Conservation (phyloP, 2,329 filamentous ascomycete species). For the Ascochyta rabiei region DNA sequence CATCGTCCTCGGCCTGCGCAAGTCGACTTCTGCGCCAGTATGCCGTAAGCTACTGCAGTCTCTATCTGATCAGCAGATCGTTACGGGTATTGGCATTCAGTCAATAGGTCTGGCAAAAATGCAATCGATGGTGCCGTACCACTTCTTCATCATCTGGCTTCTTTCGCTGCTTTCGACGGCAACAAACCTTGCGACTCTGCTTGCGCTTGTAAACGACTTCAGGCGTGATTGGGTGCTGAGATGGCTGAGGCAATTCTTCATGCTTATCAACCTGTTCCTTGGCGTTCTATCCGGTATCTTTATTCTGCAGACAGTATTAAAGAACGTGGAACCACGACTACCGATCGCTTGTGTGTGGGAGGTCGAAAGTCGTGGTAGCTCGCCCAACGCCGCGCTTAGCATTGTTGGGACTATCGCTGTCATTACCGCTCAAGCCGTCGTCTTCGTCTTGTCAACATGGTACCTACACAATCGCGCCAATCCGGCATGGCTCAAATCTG, state of each 20-base stretch:
- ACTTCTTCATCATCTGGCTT: conserved; percentile 76
- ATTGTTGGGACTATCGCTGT: conserved; percentile 66
- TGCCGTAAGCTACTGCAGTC: conserved; percentile 68
- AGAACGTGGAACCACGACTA: conserved; percentile 59
- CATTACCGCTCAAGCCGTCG: conserved; percentile 63
- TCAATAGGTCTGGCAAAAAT: conserved; percentile 66
- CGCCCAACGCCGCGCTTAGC: conserved; percentile 55
- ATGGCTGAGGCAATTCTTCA: conserved; percentile 69
- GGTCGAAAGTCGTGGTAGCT: conserved; percentile 45
- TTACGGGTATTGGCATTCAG: conserved; percentile 73
- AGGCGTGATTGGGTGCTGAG: conserved; percentile 69
- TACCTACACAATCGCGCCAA: conserved; percentile 65
- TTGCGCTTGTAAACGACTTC: conserved; percentile 70
- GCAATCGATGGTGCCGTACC: conserved; percentile 66
- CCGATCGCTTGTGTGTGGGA: conserved; percentile 68
- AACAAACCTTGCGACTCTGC: conserved; percentile 68
- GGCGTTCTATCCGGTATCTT: conserved; percentile 63
- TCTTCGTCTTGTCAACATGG: conserved; percentile 67
- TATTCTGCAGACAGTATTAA: conserved; percentile 61
- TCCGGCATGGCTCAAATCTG: conserved; percentile 58
- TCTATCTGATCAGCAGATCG: conserved; percentile 71
- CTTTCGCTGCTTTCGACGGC: conserved; percentile 68
- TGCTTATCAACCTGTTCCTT: conserved; percentile 68
- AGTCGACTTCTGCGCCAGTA: conserved; percentile 57
- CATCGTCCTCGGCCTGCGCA: conserved; percentile 60